phyloP scores from a whole-genome alignment of 2,329 filamentous ascomycete species.

The Penicillium vulpinum region DNA sequence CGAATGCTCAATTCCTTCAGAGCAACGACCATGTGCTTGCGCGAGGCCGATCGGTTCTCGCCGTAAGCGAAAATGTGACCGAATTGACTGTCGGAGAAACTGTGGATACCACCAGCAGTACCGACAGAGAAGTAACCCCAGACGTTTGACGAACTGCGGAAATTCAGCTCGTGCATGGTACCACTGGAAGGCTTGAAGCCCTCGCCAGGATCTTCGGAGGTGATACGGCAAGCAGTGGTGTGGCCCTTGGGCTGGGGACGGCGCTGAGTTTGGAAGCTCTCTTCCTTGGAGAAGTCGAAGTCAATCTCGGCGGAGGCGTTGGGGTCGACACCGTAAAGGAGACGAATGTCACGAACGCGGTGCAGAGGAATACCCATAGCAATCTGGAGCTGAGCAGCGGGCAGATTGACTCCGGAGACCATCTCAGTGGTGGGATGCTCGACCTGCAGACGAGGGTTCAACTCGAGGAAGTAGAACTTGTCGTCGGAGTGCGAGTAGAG shows the following conservation, averaged over 20 bases:
- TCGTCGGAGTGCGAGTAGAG: constrained; percentile 97
- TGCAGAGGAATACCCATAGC: constrained; percentile 98
- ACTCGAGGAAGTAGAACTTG: constrained; percentile 98
- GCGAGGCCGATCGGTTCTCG: constrained; percentile 91
- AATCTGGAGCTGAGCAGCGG: constrained; percentile 95
- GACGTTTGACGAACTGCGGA: constrained; percentile 96
- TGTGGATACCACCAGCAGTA: constrained; percentile 95
- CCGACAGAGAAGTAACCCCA: constrained; percentile 99
- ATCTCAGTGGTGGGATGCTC: constrained; percentile 99
- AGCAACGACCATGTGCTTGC: constrained; percentile 99
- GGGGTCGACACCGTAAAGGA: constrained; percentile 93
- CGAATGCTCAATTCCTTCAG: constrained; percentile 99
- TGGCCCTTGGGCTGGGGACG: constrained; percentile 92
- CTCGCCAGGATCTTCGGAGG: constrained; percentile 96
- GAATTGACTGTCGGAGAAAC: constrained; percentile 98
- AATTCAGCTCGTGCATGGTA: constrained; percentile 99
- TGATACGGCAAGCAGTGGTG: constrained; percentile 98
- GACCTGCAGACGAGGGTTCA: constrained; percentile 98
- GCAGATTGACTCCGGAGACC: constrained; percentile 96
- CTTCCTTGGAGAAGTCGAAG: constrained; percentile 89
- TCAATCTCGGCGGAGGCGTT: constrained; percentile 85
- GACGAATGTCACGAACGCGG: constrained; percentile 90
- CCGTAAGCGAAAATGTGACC: constrained; percentile 99
- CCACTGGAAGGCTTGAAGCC: constrained; percentile 99
- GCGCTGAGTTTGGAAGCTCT: constrained; percentile 80